Evolutionary conservation across 1,139 yeast genomes (phyloP), one percentile per base, ranked within the genome.

Genomic region (Taphrina sp.): DNA sequence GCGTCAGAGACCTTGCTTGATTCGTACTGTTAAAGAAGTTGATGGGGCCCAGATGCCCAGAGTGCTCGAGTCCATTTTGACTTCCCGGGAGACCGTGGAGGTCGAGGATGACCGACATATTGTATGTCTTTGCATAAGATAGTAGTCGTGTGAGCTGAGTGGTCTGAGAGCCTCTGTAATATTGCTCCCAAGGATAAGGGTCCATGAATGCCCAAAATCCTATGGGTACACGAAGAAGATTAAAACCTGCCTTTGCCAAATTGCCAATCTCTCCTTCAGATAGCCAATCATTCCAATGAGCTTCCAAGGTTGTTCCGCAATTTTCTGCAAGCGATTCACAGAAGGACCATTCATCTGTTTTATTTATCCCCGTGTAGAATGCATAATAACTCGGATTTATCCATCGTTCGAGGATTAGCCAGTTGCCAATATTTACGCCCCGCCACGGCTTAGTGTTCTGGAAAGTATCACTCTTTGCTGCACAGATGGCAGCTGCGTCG

Each of bases 11-110:
- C 19, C 41, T 19, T 5, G 24, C 41, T 34, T 45, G 51, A 22
- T 45, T 45, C 12, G 51, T 36, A 7, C n/a, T 14, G 31, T 23
- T 47, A 23, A 41, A 82, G 80, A 85, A 88, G 8, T 72, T 72
- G 52, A 79, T 66, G 12, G 65, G 64, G 62, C 85, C 95, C 66
- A 94, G 79, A 55, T 81, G 72, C 22, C 96, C 96, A 17, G 94
- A 83, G 70, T 88, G 89, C 67, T 89, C 95, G 71, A 89, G 88
- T 24, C 96, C 95, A 67, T 89, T 89, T 69, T 89, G 96, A 29
- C 94, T 84, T 7, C 95, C 96, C 44, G 95, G 90, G 22, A 85
- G 92, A 56, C 95, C 94, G 67, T 89, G 96, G 64, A 89, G 73
- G 69, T 89, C 96, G 56, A 89, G 75, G 85, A 94, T 85, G 19